Evolutionary conservation across 768 basidiomycete species (phyloP).

Genomic region (Pleurotus tuber-regium): DNA sequence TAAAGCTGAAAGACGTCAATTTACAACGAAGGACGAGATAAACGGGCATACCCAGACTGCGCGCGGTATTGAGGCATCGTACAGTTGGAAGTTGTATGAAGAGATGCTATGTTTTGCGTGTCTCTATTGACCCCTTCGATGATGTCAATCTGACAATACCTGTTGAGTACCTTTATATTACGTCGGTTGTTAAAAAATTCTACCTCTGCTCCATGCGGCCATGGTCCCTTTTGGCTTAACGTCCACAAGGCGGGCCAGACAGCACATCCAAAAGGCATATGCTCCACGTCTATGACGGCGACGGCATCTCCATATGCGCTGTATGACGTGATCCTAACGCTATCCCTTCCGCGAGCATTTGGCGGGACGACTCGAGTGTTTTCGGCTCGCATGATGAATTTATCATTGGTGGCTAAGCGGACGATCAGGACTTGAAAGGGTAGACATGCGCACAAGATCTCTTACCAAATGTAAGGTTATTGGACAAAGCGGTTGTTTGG

Average conservation of each 20-base stretch:
- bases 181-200: too few relatives aligned
- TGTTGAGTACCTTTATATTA: too few relatives aligned
- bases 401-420: conserved; percentile 30
- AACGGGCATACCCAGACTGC: conserved; percentile 44
- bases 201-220: conserved; percentile 62
- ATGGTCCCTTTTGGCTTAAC: conserved; percentile 44
- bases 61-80: conserved; percentile 36
- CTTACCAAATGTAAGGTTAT: conserved; percentile 48
- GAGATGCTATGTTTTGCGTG: conserved; percentile 43
- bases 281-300: conserved; percentile 48
- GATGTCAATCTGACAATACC: conserved; percentile 9
- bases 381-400: conserved; percentile 62
- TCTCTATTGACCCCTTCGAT: conserved; percentile 48
- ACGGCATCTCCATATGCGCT: conserved; percentile 43
- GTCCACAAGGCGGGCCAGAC: conserved; percentile 73
- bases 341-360: conserved; percentile 48
- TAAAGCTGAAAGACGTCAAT: conserved; percentile 25
- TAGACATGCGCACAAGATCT: not conserved
- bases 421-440: not conserved
- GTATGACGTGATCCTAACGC: conserved; percentile 50
- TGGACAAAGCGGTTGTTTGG: conserved; percentile 33
- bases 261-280: conserved; percentile 59
- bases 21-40: not conserved
- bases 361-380: conserved; percentile 31
- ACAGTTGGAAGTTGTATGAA: conserved; percentile 54